Evolutionary conservation across 495 filamentous ascomycete genomes (phyloP).

Genomic region (Usnea hakonensis): DNA sequence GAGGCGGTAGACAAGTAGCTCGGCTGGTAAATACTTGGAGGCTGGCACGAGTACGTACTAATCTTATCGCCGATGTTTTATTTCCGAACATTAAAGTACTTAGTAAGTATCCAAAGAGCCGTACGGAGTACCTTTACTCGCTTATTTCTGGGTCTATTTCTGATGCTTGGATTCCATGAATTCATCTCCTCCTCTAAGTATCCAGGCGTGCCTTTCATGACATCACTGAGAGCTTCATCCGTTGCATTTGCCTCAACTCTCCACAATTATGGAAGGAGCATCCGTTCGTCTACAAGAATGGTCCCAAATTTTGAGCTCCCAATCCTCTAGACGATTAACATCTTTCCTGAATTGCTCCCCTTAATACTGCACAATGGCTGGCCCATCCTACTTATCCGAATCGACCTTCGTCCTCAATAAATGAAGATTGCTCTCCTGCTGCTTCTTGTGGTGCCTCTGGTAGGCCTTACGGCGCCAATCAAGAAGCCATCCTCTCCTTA

Average conservation of each 20-base stretch:
- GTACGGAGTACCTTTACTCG: too few species aligned
- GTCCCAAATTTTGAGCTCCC: neutral
- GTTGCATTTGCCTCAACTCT: neutral
- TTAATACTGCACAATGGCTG: neutral
- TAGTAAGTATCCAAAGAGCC: too few species aligned
- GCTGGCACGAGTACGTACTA: too few species aligned
- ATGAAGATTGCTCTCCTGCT: slow-evolving; percentile 8
- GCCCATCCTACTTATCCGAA: neutral
- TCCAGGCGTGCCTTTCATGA: neutral
- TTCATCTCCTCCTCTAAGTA: too few species aligned
- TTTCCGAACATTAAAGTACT: too few species aligned
- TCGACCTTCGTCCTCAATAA: slow-evolving; percentile 1
- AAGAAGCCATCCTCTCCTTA: slow-evolving; percentile 2
- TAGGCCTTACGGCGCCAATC: slow-evolving; percentile 12
- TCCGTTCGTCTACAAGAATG: neutral
- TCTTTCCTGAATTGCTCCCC: neutral
- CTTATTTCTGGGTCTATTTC: too few species aligned
- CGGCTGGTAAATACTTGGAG: too few species aligned
- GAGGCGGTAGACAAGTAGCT: too few species aligned
- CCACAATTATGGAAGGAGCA: neutral
- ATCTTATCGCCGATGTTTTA: too few species aligned
- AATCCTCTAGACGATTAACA: neutral
- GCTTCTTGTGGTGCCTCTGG: slow-evolving; percentile 14
- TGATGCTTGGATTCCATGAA: too few species aligned
- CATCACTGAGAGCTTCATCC: neutral